Base-by-base conservation (phyloP, 305 asterid genomes). In the Fraxinus albicans region DNA sequence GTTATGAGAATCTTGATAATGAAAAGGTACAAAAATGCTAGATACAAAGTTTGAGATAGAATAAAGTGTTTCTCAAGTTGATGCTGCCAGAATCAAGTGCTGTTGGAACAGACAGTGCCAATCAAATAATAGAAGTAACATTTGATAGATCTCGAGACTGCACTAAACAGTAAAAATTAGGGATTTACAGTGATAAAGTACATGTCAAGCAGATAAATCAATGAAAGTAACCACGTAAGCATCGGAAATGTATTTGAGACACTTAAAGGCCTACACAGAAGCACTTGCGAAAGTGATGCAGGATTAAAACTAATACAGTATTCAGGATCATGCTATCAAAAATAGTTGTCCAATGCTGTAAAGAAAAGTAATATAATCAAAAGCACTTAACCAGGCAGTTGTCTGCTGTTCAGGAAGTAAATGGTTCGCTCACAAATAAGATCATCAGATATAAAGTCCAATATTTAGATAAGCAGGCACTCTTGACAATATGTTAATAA, bases 11-110 rank as follows among this genome's bases (percentile, higher is more conserved):
- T 25, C 44, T 73, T 73, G 13, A 63, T 76, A n/a, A 36, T 29
- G 33, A 76, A 79, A 79, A 60, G 78, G 73, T 47, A 79, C 38
- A 31, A 74, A 60, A 85, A 74, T 82, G 58, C 82, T 50, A 53
- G 33, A 77, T 31, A 31, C 23, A 3, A 69, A 69, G 75, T 69
- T 69, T 31, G 23, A 29, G 23, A 69, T 69, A 27, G 21, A 69
- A 19, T 12, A 13, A 31, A 29, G 75, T 70, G 42, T 29, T 13
- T 70, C 42, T 29, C 42, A 12, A 15, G 36, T 69, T 31, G 31
- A 60, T 21, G 72, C 72, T 21, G 72, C 15, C 72, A 60, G 72
- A 60, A 60, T 21, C 12, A 60, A 60, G 36, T 69, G 13, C 19
- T 12, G 9, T 3, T 27, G 75, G 75, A 69, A 69, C 9, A 69